Evolutionary conservation across 83 land plant species (phyloP), one percentile per base, ranked within the genome.

Genomic region (Diphasiastrum complanatum): DNA sequence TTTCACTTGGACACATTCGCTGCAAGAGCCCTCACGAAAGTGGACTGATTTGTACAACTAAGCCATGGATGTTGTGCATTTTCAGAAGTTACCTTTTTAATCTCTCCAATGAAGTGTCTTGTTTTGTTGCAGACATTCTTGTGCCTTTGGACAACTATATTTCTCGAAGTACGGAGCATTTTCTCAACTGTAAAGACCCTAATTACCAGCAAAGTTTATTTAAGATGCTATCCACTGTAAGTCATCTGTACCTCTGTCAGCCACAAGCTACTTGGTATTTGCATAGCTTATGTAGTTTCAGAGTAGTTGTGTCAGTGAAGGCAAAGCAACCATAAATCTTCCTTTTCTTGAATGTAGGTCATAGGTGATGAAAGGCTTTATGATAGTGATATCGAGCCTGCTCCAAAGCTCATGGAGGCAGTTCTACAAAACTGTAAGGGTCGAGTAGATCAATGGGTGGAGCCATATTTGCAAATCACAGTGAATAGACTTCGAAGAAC

Each of bases 71-170:
- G n/a, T n/a, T n/a, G n/a, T n/a, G n/a, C n/a, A n/a, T n/a, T n/a
- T n/a, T n/a, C n/a, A n/a, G n/a, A n/a, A n/a, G n/a, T n/a, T n/a
- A n/a, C n/a, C n/a, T n/a, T n/a, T n/a, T n/a, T n/a, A n/a, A n/a
- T 60, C 27, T 3, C 33, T 60, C 19, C 14, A 43, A 20, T 18
- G 31, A n/a, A 26, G 23, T 10, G 35, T 43, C 20, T n/a, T 4
- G 14, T 29, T 4, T 29, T 60, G 27, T 34, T 50, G 74, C 72
- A 95, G 99, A 95, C 77, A 86, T 95, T 62, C 76, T 95, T 64
- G 87, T 95, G 51, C 99, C 99, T 18, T 67, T 95, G 78, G 99
- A 95, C 68, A 95, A 95, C 61, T 95, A 84, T 63, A 81, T 95
- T 55, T 89, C 99, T 6, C 76, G 99, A 47, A 76, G 97, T 34